Evolutionary conservation across 2,329 filamentous ascomycete species (phyloP).

Genomic region (Blastomyces gilchristii): DNA sequence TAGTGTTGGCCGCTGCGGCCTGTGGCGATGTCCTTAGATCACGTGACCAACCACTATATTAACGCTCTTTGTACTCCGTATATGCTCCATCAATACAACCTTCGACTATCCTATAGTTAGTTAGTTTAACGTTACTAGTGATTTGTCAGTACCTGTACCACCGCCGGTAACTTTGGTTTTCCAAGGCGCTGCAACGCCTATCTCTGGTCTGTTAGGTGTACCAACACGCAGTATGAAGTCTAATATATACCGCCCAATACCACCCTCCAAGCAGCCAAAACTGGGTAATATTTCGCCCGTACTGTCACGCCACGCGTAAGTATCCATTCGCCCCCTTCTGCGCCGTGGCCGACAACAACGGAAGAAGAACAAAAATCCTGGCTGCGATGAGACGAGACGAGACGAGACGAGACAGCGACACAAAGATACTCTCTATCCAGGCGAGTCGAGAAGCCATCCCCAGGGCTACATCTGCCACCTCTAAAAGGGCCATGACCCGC

Average conservation of each 20-base stretch:
- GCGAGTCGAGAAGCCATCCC: neutral
- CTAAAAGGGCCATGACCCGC: constrained; percentile 7
- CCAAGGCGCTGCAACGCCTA: neutral
- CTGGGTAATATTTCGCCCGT: neutral
- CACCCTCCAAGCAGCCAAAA: neutral
- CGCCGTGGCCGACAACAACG: neutral
- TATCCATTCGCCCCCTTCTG: neutral
- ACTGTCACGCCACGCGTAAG: neutral
- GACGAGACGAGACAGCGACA: neutral
- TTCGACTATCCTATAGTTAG: too few relatives aligned
- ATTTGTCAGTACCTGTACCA: neutral
- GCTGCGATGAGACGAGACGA: neutral
- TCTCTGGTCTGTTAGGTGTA: neutral
- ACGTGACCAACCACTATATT: too few relatives aligned
- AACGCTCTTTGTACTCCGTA: too few relatives aligned
- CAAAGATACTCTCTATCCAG: neutral
- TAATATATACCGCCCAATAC: neutral
- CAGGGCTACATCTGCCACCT: neutral
- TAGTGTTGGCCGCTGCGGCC: too few relatives aligned
- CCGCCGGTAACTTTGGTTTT: neutral
- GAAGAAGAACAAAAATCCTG: neutral
- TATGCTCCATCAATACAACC: too few relatives aligned
- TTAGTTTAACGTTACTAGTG: neutral
- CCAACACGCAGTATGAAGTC: neutral
- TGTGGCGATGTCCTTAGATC: too few relatives aligned